phyloP scores from a whole-genome alignment of 768 basidiomycete genomes.

The Chalciporus sphaerocephalus region DNA sequence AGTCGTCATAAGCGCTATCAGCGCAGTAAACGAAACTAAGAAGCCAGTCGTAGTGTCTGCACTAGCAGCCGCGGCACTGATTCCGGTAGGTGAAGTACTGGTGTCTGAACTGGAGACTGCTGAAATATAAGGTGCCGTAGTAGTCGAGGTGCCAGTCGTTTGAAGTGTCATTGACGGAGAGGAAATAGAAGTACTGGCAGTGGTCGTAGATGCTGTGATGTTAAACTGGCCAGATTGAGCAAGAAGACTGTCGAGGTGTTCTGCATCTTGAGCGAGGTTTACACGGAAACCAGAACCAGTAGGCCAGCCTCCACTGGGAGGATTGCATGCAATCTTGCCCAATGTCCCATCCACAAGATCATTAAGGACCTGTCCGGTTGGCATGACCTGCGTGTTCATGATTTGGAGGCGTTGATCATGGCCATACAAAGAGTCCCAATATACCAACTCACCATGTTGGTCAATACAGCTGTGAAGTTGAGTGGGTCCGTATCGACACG shows the following conservation, averaged over 20 bases:
- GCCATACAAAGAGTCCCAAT: not conserved
- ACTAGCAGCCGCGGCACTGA: conserved; percentile 30
- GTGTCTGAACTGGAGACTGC: conserved; percentile 24
- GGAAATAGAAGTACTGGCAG: conserved; percentile 14
- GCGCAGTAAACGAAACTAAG: conserved; percentile 32
- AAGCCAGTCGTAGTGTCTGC: conserved; percentile 31
- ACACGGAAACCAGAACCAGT: conserved; percentile 60
- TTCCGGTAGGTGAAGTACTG: conserved; percentile 24
- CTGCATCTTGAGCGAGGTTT: conserved; percentile 56
- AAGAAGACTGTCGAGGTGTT: conserved; percentile 48
- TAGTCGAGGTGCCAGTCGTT: not conserved
- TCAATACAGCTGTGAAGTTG: conserved; percentile 68
- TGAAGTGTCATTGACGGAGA: conserved; percentile 21
- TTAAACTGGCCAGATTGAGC: conserved; percentile 70
- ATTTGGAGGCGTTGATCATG: conserved; percentile 3
- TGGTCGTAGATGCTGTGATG: conserved; percentile 33
- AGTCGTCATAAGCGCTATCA: conserved; percentile 32
- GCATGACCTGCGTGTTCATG: conserved; percentile 35
- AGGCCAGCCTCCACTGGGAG: conserved; percentile 66
- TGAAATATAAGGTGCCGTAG: conserved; percentile 31
- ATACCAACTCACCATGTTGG: conserved; percentile 47
- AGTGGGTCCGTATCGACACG: conserved; percentile 60
- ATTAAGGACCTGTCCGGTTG: conserved; percentile 45
- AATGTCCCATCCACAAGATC: conserved; percentile 50
- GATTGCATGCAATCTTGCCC: conserved; percentile 38